Conservation (phyloP, 805 yeast species). For the Cyberlindnera xylosilytica region DNA sequence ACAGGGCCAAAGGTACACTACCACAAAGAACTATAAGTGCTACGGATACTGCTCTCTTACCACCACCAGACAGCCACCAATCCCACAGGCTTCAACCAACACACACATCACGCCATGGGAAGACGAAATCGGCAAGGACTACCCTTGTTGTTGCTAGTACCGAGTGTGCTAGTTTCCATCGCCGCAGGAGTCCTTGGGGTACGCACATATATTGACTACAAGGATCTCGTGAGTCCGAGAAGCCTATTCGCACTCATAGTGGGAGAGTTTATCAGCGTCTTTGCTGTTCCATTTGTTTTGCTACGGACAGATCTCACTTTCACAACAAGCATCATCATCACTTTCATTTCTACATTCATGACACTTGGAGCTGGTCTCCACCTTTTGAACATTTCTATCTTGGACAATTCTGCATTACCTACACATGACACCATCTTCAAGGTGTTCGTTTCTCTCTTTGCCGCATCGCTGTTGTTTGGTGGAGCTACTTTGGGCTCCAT, state of each 20-base stretch:
- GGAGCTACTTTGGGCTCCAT: constrained; percentile 11
- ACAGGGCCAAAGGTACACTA: too few relatives aligned
- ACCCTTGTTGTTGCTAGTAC: constrained; percentile 2
- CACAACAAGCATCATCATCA: neutral
- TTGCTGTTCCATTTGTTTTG: constrained; percentile 12
- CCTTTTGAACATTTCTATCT: constrained; percentile 7
- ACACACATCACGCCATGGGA: constrained; percentile 4
- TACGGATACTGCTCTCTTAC: too few relatives aligned
- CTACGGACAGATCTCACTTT: neutral
- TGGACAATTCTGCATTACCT: neutral
- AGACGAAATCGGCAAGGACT: constrained; percentile 4
- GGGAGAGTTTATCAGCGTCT: constrained; percentile 13
- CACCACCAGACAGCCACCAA: too few relatives aligned
- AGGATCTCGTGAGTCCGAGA: neutral
- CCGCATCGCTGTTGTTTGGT: constrained; percentile 10
- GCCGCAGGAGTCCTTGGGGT: constrained; percentile 18
- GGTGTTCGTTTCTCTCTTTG: constrained; percentile 11
- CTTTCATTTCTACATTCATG: constrained; percentile 7
- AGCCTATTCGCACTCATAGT: constrained; percentile 8
- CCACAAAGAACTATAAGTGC: too few relatives aligned
- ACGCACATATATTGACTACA: constrained; percentile 7
- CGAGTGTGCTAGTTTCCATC: constrained; percentile 6
- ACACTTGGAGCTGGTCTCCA: constrained; percentile 28
- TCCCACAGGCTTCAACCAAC: too few relatives aligned
- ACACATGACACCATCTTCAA: constrained; percentile 2